Percentiles rank a stretch among this genome's conserved stretches.
Evolutionary conservation across 805 yeast genomes (phyloP).

Genomic region (Priceomyces fermenticarens): DNA sequence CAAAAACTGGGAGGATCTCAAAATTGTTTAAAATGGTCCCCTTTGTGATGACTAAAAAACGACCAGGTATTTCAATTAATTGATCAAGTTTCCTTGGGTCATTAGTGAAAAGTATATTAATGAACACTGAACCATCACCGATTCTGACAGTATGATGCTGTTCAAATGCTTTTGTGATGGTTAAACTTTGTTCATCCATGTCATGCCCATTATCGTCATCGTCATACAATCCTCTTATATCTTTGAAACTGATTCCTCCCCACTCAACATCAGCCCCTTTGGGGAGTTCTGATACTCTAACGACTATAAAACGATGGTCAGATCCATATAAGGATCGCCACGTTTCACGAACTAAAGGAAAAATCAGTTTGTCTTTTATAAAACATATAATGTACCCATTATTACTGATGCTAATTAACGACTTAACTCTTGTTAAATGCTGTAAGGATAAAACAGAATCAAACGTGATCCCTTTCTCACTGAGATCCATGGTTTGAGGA

Average conservation of each 20-base stretch:
- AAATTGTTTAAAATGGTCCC: neutral
- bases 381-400: conserved; percentile 56
- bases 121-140: conserved; percentile 5
- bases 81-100: conserved; percentile 2
- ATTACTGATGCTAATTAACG: conserved; percentile 45
- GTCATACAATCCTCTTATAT: conserved; percentile 31
- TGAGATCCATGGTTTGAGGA: conserved; percentile 65
- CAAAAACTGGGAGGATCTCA: conserved; percentile 7
- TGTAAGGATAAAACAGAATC: conserved; percentile 64
- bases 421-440: conserved; percentile 64
- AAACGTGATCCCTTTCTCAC: conserved; percentile 13
- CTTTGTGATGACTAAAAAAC: conserved; percentile 4
- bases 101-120: conserved; percentile 15
- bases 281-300: conserved; percentile 58
- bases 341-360: conserved; percentile 27
- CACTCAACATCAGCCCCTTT: conserved; percentile 67
- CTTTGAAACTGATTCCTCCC: conserved; percentile 60
- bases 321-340: conserved; percentile 39
- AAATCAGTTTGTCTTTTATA: conserved; percentile 33
- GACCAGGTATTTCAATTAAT: too few species aligned
- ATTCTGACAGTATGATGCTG: conserved; percentile 10
- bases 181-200: neutral
- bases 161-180: conserved; percentile 7
- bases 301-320: conserved; percentile 42
- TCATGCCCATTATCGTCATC: conserved; percentile 33